Evolutionary conservation across 495 filamentous ascomycete species (phyloP).

Genomic region (Penicillium cataractarum): DNA sequence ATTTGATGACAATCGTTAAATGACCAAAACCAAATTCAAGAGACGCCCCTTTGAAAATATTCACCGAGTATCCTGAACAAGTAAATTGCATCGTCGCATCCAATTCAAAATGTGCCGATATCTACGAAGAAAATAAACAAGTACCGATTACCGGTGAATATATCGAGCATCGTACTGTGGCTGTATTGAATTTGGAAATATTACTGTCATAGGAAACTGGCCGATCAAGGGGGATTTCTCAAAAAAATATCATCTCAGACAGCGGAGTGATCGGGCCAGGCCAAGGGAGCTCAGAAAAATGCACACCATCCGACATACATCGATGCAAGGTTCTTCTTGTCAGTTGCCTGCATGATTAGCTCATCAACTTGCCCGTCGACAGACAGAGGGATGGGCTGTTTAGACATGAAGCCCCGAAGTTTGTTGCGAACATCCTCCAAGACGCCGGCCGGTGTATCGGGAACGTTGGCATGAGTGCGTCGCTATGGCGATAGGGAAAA

Average conservation of each 20-base stretch:
- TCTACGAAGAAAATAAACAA: neutral
- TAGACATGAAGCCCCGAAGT: constrained; percentile 77
- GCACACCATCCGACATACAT: constrained; percentile 99
- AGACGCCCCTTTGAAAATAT: neutral
- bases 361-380: constrained; percentile 97
- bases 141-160: neutral
- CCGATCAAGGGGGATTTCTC: neutral
- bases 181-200: neutral
- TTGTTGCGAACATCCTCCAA: constrained; percentile 87
- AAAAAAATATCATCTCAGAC: neutral
- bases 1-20: neutral
- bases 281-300: constrained; percentile 64
- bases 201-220: neutral
- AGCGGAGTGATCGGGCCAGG: neutral
- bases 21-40: neutral
- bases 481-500: constrained; percentile 48
- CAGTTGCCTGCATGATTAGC: constrained; percentile 80
- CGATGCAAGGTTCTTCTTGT: constrained; percentile 71
- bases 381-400: constrained; percentile 86
- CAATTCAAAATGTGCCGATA: neutral
- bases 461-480: constrained; percentile 62
- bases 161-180: neutral
- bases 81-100: neutral
- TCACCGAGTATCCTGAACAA: neutral
- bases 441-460: constrained; percentile 85